Evolutionary conservation across 2,329 filamentous ascomycete genomes (phyloP), one percentile per base, ranked within the genome.

Genomic region (Fusarium pseudonygamai): DNA sequence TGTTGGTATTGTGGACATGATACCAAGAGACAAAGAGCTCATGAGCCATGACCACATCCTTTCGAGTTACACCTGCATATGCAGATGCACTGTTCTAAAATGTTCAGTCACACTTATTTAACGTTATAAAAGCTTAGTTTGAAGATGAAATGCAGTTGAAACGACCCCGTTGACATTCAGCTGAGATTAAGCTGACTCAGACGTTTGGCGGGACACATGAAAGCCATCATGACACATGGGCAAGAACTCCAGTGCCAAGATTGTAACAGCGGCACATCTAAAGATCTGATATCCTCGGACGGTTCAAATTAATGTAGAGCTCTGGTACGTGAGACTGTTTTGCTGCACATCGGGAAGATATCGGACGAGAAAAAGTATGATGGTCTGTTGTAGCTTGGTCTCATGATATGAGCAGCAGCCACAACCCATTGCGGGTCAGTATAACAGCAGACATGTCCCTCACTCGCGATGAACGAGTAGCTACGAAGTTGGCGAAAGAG

Each of bases 271-370:
- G 6, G 16, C 22, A 11, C 2, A 10, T 14, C 0, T 4, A 24
- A 24, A 20, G 7, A 34, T 7, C 2, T 20, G 2, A 10, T 14
- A 5, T 7, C 1, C 3, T 7, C 2, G 3, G 0, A 22, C 5
- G 0, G 9, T 15, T 22, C 8, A 46, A 2, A 5, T 8, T 6
- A 8, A 22, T 12, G 1, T 22, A 22, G 20, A 28, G 1, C 8
- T 3, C 20, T 22, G 3, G 26, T 22, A 22, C 4, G 7, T 47
- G 45, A 0, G 20, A 14, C 13, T 3, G 6, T 0, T 46, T 28
- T 0, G 1, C 13, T 22, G 24, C 11, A 7, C 3, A 13, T n/a
- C 14, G 20, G 14, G 11, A 13, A n/a, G 36, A 9, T 18, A 7
- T 3, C 22, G 11, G 14, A 39, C 9, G 2, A 28, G 10, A 30